Evolutionary conservation across 768 basidiomycete genomes (phyloP).

Genomic region (Mycena vitilis): DNA sequence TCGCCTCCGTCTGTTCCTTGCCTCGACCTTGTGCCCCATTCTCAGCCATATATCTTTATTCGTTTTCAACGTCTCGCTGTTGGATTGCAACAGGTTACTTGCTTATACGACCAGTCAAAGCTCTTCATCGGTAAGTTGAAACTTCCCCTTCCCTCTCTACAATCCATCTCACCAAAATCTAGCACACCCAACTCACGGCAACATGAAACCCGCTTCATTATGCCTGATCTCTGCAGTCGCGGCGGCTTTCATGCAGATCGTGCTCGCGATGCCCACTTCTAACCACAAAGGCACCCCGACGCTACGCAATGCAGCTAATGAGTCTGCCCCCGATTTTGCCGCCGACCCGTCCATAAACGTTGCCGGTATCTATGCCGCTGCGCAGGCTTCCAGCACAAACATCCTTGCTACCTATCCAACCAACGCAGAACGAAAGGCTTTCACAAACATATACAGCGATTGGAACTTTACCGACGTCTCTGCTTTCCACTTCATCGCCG

Average conservation of each 20-base stretch:
- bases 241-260: neutral
- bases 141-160: neutral
- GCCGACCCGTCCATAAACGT: slow-evolving; percentile 39
- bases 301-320: neutral
- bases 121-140: neutral
- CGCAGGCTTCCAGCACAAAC: slow-evolving; percentile 30
- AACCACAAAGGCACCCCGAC: neutral
- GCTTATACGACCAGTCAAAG: neutral
- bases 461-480: slow-evolving; percentile 34
- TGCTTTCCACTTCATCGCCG: slow-evolving; percentile 40
- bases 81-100: neutral
- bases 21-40: neutral
- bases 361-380: slow-evolving; percentile 36
- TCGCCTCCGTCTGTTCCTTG: neutral
- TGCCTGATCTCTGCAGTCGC: neutral
- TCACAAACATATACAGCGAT: slow-evolving; percentile 36
- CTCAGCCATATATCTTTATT: neutral
- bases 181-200: neutral
- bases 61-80: neutral
- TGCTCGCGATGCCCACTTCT: slow-evolving; percentile 2
- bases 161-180: no score
- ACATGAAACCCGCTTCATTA: slow-evolving; percentile 12
- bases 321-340: slow-evolving; percentile 9
- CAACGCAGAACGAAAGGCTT: slow-evolving; percentile 18
- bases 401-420: slow-evolving; percentile 35